A percentile compares a stretch with the other conserved stretches of the same genome.
Conservation (phyloP, 495 filamentous ascomycete species). For the Collariella sp. region DNA sequence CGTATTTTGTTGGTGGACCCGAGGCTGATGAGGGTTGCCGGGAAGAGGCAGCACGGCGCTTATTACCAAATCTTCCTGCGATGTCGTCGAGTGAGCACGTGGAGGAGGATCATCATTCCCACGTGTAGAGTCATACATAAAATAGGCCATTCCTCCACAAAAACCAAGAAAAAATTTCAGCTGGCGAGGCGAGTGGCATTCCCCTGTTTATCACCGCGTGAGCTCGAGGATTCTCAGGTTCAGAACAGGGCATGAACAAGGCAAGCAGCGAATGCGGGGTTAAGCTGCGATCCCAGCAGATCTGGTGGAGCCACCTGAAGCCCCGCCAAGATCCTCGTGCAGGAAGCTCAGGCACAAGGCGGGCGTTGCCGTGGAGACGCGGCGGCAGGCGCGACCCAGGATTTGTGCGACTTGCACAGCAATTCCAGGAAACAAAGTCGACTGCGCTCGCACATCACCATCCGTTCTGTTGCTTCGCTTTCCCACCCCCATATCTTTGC, state of each 20-base stretch:
- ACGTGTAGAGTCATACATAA: too few relatives aligned
- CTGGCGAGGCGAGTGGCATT: background rate
- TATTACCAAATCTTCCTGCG: too few relatives aligned
- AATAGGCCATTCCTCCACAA: too few relatives aligned
- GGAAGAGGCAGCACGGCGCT: too few relatives aligned
- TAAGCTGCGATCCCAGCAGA: background rate
- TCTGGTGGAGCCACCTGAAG: constrained; percentile 4
- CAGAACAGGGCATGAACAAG: background rate
- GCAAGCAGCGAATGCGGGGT: background rate
- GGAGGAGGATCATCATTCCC: too few relatives aligned
- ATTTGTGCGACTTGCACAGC: constrained; percentile 7
- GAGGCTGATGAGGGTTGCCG: too few relatives aligned
- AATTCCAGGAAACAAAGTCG: constrained; percentile 12
- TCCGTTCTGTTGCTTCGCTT: background rate
- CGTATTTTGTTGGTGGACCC: too few relatives aligned
- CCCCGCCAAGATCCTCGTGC: background rate
- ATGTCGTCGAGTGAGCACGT: too few relatives aligned
- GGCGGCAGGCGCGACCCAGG: constrained; percentile 2
- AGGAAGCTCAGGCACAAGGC: background rate
- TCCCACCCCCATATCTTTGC: background rate
- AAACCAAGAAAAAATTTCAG: background rate
- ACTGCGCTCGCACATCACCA: background rate
- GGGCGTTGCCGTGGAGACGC: constrained; percentile 12
- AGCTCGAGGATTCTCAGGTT: too few relatives aligned
- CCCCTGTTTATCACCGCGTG: background rate